Evolutionary conservation across 768 basidiomycete genomes (phyloP).

Genomic region (Suillus placidus): DNA sequence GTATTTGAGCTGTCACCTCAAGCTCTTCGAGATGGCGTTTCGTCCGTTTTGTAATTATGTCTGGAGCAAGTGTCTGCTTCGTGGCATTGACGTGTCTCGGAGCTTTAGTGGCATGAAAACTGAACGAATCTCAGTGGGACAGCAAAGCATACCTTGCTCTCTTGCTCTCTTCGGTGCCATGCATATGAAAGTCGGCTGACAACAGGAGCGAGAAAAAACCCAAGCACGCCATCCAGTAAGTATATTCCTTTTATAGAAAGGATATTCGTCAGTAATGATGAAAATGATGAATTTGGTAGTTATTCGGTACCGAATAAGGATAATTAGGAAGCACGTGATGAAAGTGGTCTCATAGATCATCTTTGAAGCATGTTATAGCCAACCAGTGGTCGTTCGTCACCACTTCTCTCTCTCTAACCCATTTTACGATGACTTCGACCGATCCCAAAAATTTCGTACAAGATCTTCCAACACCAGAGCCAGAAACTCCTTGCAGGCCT

Average conservation of each 20-base stretch:
- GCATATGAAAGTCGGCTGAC: slow-evolving; percentile 21
- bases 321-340: slow-evolving; percentile 1
- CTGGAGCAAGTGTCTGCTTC: slow-evolving; percentile 52
- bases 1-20: slow-evolving; percentile 51
- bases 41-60: slow-evolving; percentile 74
- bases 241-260: neutral
- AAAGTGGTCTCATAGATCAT: slow-evolving; percentile 10
- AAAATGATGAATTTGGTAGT: neutral
- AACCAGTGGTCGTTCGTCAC: neutral
- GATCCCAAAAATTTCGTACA: slow-evolving; percentile 28
- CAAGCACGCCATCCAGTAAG: slow-evolving; percentile 7
- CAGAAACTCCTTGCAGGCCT: slow-evolving; percentile 69
- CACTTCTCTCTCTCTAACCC: neutral
- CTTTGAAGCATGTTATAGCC: neutral
- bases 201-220: neutral
- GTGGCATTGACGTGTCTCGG: slow-evolving; percentile 51
- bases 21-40: slow-evolving; percentile 83
- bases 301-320: slow-evolving; percentile 3
- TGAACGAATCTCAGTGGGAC: neutral
- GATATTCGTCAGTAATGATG: neutral
- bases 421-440: slow-evolving; percentile 15
- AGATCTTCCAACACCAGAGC: slow-evolving; percentile 80
- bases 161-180: slow-evolving; percentile 53
- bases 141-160: slow-evolving; percentile 44
- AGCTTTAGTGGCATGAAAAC: slow-evolving; percentile 30